These are phyloP conservation scores for Colletotrichum cereale DNA, from an alignment of 2,329 filamentous ascomycete genomes.

Conservation along the genomic window DNA sequence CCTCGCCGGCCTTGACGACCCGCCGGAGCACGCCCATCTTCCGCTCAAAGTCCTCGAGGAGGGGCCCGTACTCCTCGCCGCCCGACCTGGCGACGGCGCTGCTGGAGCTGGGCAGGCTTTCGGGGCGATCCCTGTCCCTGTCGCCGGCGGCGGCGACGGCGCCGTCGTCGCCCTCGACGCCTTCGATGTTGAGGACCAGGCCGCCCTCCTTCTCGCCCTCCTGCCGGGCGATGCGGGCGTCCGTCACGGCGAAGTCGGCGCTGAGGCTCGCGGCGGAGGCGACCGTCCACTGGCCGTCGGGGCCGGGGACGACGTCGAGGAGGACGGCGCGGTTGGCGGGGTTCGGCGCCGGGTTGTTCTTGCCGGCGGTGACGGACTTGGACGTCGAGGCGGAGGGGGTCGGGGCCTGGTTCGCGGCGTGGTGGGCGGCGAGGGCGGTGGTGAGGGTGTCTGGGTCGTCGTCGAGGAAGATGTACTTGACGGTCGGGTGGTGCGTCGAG, in stretches of 20 bases:
- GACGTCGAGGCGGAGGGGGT: constrained; percentile 46
- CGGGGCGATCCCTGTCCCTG: constrained; percentile 22
- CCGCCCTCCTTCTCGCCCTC: constrained; percentile 46
- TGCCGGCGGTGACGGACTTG: constrained; percentile 39
- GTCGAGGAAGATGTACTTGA: constrained; percentile 94
- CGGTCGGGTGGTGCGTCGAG: constrained; percentile 83
- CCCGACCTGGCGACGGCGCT: constrained; percentile 47
- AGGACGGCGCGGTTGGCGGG: constrained; percentile 62
- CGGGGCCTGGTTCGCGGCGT: constrained; percentile 43
- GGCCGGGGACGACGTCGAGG: constrained; percentile 63
- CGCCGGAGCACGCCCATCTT: constrained; percentile 67
- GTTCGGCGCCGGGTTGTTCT: constrained; percentile 34
- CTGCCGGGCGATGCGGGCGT: constrained; percentile 59
- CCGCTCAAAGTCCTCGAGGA: constrained; percentile 69
- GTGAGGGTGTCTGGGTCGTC: constrained; percentile 86
- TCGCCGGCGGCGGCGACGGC: constrained; percentile 40
- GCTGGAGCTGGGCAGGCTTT: constrained; percentile 44
- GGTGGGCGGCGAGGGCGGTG: constrained; percentile 64
- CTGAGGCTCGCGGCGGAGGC: constrained; percentile 79
- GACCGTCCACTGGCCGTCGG: constrained; percentile 65
- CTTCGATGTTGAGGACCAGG: constrained; percentile 74
- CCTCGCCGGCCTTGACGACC: constrained; percentile 65
- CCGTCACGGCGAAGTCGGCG: constrained; percentile 75
- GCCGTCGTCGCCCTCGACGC: constrained; percentile 54
- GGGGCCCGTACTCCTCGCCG: constrained; percentile 62